Evolutionary conservation across 169 alveolate species (phyloP).

Genomic region (Besnoitia besnoiti): DNA sequence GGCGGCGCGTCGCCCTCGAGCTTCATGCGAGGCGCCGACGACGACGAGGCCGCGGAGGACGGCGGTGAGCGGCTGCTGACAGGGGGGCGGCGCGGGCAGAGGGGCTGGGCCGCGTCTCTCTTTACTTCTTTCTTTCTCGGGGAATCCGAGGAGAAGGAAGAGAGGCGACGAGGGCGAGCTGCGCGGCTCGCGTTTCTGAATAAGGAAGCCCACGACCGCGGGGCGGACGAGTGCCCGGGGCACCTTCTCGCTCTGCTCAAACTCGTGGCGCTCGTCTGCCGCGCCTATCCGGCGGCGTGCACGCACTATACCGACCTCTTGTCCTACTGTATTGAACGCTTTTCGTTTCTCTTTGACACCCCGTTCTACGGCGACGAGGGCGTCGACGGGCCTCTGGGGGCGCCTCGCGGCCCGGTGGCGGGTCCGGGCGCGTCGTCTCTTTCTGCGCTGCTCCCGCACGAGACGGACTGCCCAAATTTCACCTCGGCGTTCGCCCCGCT

Average conservation of each 20-base stretch:
- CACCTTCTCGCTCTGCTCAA: background rate
- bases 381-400: background rate
- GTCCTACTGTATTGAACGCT: slow-evolving; percentile 10
- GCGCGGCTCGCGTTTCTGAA: background rate
- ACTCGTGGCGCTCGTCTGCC: background rate
- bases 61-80: background rate
- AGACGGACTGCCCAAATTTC: background rate
- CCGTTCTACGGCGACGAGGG: background rate
- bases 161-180: background rate
- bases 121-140: background rate
- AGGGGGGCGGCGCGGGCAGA: background rate
- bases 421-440: background rate
- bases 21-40: background rate
- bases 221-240: background rate
- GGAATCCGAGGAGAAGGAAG: background rate
- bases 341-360: background rate
- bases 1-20: background rate
- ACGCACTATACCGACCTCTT: background rate
- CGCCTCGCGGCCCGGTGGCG: background rate
- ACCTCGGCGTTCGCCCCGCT: background rate
- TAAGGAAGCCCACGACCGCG: background rate
- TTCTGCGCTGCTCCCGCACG: background rate
- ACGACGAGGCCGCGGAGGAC: background rate
- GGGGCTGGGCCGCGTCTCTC: background rate
- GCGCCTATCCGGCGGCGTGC: slow-evolving; percentile 33